Evolutionary conservation across 2,329 filamentous ascomycete genomes (phyloP), one percentile per base, ranked within the genome.

Genomic region (Fusarium sp.): DNA sequence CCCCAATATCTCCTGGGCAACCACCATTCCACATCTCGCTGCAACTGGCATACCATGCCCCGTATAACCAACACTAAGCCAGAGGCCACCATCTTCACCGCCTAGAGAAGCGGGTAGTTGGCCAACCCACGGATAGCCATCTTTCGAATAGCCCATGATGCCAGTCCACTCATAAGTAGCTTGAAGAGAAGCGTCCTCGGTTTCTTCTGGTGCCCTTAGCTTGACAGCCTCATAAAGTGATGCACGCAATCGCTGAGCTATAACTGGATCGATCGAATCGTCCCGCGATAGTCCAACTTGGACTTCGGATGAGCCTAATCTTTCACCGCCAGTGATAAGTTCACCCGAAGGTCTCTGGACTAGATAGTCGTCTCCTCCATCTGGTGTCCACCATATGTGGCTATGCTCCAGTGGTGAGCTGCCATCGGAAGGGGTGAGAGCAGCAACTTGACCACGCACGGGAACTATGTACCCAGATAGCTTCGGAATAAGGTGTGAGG

Each of bases 21-120:
- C 87, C 3, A 89, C 89, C 65, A 90, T 88, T 4, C 87, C 93
- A 73, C 88, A 90, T 44, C 93, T 82, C 69, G 90, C 90, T 21
- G 91, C 89, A 74, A 91, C 90, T 25, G 92, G 92, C 92, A 94
- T 94, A 0, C 93, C 93, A 79, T 95, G 93, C 0, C 90, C 91
- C 10, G 91, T 92, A 76, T 92, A 94, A 7, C 90, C 92, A 6
- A 86, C 91, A 68, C 86, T 87, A 18, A 94, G 71, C 83, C 86
- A 94, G 60, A 93, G 72, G 0, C 90, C 90, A 6, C 84, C 64
- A 14, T 73, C 69, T 18, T 66, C 77, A 23, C 80, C 83, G n/a
- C 86, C 89, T 10, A 87, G 72, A 10, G 79, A 76, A 39, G 81
- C 81, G 1, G 90, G 90, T n/a, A 94, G 87, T 15, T 82, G 80